Conservation (phyloP, 2,329 filamentous ascomycete species). For the Blumeria graminis region DNA sequence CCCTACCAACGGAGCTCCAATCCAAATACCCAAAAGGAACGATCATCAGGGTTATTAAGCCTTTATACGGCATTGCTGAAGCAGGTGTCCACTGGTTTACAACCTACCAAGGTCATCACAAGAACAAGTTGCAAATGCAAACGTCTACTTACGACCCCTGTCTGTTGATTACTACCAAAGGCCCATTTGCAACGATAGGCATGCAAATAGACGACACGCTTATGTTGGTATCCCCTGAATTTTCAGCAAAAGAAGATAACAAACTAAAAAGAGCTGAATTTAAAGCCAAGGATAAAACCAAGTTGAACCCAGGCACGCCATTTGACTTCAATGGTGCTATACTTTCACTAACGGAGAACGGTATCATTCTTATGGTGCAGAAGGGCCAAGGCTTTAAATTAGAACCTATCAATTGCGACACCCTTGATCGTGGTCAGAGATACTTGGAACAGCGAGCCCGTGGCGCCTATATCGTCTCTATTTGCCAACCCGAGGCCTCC, state of each 20-base stretch:
- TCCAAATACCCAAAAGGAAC: background rate
- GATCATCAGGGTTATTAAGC: background rate
- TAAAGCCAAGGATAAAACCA: background rate
- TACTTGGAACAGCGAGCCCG: background rate
- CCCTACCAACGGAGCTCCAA: background rate
- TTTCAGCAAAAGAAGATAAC: background rate
- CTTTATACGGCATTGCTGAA: background rate
- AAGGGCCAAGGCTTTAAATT: background rate
- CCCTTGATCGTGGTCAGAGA: background rate
- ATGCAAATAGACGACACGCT: too few species aligned
- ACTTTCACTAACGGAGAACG: too few species aligned
- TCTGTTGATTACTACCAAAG: background rate
- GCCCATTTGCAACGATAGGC: background rate
- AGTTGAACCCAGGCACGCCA: background rate
- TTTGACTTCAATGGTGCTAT: background rate
- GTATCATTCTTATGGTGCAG: background rate
- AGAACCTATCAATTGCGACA: background rate
- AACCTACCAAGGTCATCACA: background rate
- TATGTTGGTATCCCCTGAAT: too few species aligned
- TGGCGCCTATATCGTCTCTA: background rate
- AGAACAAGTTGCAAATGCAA: too few species aligned
- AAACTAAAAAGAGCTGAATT: background rate
- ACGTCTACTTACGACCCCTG: too few species aligned
- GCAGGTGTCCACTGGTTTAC: background rate
- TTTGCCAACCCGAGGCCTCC: background rate